Conservation (phyloP, 192 early-diverging fungal genomes). For the Coemansia sp. region DNA sequence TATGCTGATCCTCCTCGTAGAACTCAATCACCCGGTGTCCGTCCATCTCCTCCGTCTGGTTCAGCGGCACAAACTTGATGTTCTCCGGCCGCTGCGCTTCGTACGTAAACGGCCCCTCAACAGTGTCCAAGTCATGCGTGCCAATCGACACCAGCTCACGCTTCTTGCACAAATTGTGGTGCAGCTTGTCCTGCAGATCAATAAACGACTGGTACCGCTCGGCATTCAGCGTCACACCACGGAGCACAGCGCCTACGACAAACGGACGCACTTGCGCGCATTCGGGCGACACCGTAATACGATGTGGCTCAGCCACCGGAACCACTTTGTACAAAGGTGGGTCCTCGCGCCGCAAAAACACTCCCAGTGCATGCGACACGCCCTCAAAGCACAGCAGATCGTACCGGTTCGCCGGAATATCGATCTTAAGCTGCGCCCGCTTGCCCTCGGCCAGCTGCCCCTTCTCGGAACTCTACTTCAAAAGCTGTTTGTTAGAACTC, state of each 20-base stretch:
- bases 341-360: conserved; percentile 73
- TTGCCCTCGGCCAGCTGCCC: conserved; percentile 53
- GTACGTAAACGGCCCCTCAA: conserved; percentile 93
- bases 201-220: conserved; percentile 93
- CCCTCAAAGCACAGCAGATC: conserved; percentile 98
- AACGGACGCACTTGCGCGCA: conserved; percentile 80
- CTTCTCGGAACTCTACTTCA: conserved; percentile 34
- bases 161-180: conserved; percentile 95
- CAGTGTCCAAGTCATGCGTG: conserved; percentile 95
- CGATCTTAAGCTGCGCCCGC: conserved; percentile 87
- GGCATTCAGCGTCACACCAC: conserved; percentile 79
- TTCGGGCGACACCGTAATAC: conserved; percentile 55
- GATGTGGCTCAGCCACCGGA: conserved; percentile 23
- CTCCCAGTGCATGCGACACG: conserved; percentile 80
- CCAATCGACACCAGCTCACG: conserved; percentile 95
- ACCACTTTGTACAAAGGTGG: conserved; percentile 34
- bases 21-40: conserved; percentile 86
- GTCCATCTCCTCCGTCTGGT: conserved; percentile 85
- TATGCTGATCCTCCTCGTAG: conserved; percentile 82
- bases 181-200: conserved; percentile 97
- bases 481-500: neutral
- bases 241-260: conserved; percentile 87
- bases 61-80: conserved; percentile 92
- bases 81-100: conserved; percentile 86
- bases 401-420: conserved; percentile 98